These are phyloP conservation scores for Trichoderma koningii DNA, from an alignment of 2,329 filamentous ascomycete species.

Conservation along the genomic window DNA sequence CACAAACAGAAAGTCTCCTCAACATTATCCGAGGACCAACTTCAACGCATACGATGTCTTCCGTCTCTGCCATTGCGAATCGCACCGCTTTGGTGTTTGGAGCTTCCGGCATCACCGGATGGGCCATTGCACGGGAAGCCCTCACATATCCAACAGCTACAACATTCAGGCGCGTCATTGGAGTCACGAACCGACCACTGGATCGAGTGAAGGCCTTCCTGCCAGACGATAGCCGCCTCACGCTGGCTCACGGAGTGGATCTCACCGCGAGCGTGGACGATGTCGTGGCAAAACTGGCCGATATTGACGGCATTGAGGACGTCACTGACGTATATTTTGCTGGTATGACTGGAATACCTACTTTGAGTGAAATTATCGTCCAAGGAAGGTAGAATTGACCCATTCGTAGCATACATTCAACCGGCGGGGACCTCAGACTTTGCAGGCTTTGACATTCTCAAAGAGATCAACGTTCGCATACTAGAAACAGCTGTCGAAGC, in stretches of 20 bases:
- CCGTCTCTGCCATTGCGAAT: background rate
- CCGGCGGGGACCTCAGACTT: conserved; percentile 19
- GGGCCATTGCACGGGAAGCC: conserved; percentile 20
- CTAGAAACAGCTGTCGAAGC: conserved; percentile 19
- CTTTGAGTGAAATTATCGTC: background rate
- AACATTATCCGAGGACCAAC: background rate
- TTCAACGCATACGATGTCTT: background rate
- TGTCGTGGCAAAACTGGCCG: conserved; percentile 11
- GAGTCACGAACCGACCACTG: conserved; percentile 14
- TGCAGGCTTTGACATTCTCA: conserved; percentile 19
- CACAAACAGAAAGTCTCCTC: background rate
- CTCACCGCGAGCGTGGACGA: conserved; percentile 17
- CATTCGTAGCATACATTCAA: conserved; percentile 15
- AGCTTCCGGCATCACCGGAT: conserved; percentile 25
- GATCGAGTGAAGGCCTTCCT: conserved; percentile 10
- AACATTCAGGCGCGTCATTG: conserved; percentile 4
- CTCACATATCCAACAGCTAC: conserved; percentile 6
- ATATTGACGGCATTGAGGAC: conserved; percentile 16
- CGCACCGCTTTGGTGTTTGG: conserved; percentile 23
- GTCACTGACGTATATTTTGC: conserved; percentile 25
- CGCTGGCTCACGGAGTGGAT: conserved; percentile 5
- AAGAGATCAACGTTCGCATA: conserved; percentile 16
- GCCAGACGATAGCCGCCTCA: conserved; percentile 12
- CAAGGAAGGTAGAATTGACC: background rate
- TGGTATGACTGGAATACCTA: background rate